Percentiles rank a stretch among this genome's conserved stretches.
These are phyloP conservation scores for Tephrocybe sp. DNA, from an alignment of 768 basidiomycete species.

Conservation along the genomic window DNA sequence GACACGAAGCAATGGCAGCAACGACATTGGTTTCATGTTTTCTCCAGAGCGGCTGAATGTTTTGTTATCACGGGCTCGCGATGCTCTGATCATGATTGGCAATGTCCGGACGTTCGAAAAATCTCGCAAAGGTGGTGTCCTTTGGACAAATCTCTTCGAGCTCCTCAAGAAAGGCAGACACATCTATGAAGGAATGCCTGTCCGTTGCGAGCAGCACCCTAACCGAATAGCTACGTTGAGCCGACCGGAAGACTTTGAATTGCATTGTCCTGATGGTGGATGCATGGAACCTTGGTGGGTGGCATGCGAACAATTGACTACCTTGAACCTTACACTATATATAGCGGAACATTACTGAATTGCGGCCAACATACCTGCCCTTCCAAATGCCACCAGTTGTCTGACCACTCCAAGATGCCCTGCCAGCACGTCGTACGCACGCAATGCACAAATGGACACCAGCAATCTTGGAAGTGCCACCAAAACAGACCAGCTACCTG, in stretches of 20 bases:
- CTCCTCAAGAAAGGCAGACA: constrained; percentile 42
- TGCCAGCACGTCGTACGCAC: constrained; percentile 39
- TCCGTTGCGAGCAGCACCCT: constrained; percentile 57
- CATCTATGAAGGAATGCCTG: constrained; percentile 60
- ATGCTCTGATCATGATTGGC: constrained; percentile 66
- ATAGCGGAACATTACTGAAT: constrained; percentile 27
- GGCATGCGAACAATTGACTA: neutral
- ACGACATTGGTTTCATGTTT: constrained; percentile 72
- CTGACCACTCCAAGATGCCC: constrained; percentile 51
- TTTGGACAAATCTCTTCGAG: constrained; percentile 53
- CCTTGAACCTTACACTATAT: neutral
- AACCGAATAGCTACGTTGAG: constrained; percentile 36
- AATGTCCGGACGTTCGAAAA: constrained; percentile 58
- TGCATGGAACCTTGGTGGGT: constrained; percentile 58
- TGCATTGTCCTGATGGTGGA: constrained; percentile 59
- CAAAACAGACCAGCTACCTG: constrained; percentile 38
- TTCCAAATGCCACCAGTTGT: constrained; percentile 59
- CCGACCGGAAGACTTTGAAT: constrained; percentile 48
- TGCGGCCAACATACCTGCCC: constrained; percentile 57
- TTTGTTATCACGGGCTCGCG: constrained; percentile 64
- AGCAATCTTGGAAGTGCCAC: constrained; percentile 42
- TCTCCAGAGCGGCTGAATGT: constrained; percentile 72
- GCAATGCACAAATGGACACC: constrained; percentile 48
- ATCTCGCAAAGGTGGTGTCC: constrained; percentile 46
- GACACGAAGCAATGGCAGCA: constrained; percentile 54